These are phyloP conservation scores for Nemania sp. DNA, from an alignment of 2,329 filamentous ascomycete species.

Conservation along the genomic window DNA sequence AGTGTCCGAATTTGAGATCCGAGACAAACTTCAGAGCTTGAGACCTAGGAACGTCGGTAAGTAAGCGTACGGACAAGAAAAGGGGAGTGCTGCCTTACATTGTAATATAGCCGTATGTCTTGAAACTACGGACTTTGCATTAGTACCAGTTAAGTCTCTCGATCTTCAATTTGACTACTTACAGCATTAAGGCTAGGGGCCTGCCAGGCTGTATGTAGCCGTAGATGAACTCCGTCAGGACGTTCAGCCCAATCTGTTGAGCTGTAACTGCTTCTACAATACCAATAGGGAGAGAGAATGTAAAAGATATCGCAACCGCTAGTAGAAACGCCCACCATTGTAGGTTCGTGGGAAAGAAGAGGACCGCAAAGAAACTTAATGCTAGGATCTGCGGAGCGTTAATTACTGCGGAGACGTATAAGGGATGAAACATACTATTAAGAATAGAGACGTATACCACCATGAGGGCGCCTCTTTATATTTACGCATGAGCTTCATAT, in stretches of 20 bases:
- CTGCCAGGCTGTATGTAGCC: conserved; percentile 76
- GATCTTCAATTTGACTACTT: conserved; percentile 2
- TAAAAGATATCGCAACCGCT: conserved; percentile 64
- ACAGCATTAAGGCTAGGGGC: conserved; percentile 75
- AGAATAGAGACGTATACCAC: conserved; percentile 65
- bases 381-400: conserved; percentile 50
- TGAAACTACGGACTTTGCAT: conserved; percentile 51
- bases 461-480: conserved; percentile 65
- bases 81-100: conserved; percentile 48
- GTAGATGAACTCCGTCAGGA: conserved; percentile 73
- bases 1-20: conserved; percentile 72
- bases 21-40: conserved; percentile 66
- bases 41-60: conserved; percentile 42
- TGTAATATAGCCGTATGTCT: conserved; percentile 65
- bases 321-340: conserved; percentile 73
- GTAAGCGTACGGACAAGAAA: background rate
- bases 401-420: background rate
- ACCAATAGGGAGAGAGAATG: conserved; percentile 67
- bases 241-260: conserved; percentile 72
- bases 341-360: conserved; percentile 68
- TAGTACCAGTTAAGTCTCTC: conserved; percentile 22
- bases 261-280: conserved; percentile 73
- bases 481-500: conserved; percentile 66
- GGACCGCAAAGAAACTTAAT: conserved; percentile 57
- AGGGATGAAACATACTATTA: conserved; percentile 47